phyloP scores from a whole-genome alignment of 2,329 filamentous ascomycete species.

The Aspergillus pseudoviridinutans region DNA sequence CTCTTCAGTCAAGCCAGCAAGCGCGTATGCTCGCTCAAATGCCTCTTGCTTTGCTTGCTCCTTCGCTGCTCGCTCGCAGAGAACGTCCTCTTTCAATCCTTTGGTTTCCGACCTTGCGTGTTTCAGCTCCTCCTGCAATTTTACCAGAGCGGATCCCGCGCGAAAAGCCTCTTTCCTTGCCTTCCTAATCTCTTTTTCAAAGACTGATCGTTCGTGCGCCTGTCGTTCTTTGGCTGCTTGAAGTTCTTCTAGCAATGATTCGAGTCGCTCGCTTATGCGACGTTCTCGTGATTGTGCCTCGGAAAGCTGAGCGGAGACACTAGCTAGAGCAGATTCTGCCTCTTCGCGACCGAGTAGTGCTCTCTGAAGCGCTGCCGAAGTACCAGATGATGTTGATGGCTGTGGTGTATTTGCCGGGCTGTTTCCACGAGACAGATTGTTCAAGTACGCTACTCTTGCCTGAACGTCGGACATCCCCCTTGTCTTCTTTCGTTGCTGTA shows the following conservation, averaged over 20 bases:
- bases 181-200: conserved; percentile 55
- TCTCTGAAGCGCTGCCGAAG: conserved; percentile 41
- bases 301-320: conserved; percentile 34
- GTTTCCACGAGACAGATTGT: conserved; percentile 37
- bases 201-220: conserved; percentile 45
- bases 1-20: conserved; percentile 45
- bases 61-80: conserved; percentile 46
- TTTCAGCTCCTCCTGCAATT: conserved; percentile 51
- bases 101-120: conserved; percentile 43
- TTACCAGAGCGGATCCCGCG: conserved; percentile 51
- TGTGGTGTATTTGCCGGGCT: conserved; percentile 26
- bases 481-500: conserved; percentile 32
- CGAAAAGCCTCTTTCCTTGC: conserved; percentile 57
- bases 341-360: conserved; percentile 46
- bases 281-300: conserved; percentile 43
- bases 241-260: conserved; percentile 49
- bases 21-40: conserved; percentile 45
- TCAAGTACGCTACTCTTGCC: conserved; percentile 47
- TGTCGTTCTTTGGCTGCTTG: conserved; percentile 50
- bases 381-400: conserved; percentile 27
- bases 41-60: conserved; percentile 45
- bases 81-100: conserved; percentile 50
- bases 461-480: conserved; percentile 43
- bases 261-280: conserved; percentile 43
- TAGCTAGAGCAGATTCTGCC: conserved; percentile 38